A percentile compares a stretch with the other conserved stretches of the same genome.
These are phyloP conservation scores for Neopestalotiopsis rosae DNA, from an alignment of 2,329 filamentous ascomycete genomes.

Conservation along the genomic window DNA sequence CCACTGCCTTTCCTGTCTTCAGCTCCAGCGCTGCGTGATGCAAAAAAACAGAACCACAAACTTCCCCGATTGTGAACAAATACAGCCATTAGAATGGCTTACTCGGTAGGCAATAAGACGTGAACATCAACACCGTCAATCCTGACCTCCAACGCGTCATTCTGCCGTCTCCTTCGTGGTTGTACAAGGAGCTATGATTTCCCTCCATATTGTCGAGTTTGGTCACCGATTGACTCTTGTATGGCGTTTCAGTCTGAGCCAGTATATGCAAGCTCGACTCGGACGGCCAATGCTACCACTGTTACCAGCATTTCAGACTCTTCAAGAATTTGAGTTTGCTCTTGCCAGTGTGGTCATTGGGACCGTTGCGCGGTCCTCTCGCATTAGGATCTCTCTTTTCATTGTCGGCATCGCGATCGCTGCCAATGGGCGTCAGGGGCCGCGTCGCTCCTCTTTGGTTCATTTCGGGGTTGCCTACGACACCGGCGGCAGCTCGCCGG, in stretches of 20 bases:
- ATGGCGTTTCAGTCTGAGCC: too few relatives aligned
- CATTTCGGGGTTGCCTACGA: constrained; percentile 47
- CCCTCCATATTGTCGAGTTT: not conserved
- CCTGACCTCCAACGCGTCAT: too few relatives aligned
- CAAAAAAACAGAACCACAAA: constrained; percentile 1
- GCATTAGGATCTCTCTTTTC: constrained; percentile 45
- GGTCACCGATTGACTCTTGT: not conserved
- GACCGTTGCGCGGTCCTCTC: constrained; percentile 48
- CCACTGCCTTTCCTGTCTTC: not conserved
- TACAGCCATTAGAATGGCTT: not conserved
- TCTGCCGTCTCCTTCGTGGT: too few relatives aligned
- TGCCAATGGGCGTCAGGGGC: constrained; percentile 59
- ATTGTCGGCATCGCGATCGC: constrained; percentile 31
- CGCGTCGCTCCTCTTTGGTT: constrained; percentile 62
- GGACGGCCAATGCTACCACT: not conserved
- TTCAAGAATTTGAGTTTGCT: constrained; percentile 57
- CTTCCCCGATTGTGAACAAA: not conserved
- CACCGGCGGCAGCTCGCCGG: constrained; percentile 53
- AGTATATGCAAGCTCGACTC: too few relatives aligned
- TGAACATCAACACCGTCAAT: not conserved
- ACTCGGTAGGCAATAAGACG: not conserved
- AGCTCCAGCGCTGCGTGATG: constrained; percentile 1
- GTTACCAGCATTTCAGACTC: constrained; percentile 61
- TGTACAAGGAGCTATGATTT: too few relatives aligned
- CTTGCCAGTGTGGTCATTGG: constrained; percentile 49